Percentiles rank a stretch among this genome's conserved stretches.
phyloP scores from a whole-genome alignment of 192 early-diverging fungal genomes.

The Coemansia sp. region DNA sequence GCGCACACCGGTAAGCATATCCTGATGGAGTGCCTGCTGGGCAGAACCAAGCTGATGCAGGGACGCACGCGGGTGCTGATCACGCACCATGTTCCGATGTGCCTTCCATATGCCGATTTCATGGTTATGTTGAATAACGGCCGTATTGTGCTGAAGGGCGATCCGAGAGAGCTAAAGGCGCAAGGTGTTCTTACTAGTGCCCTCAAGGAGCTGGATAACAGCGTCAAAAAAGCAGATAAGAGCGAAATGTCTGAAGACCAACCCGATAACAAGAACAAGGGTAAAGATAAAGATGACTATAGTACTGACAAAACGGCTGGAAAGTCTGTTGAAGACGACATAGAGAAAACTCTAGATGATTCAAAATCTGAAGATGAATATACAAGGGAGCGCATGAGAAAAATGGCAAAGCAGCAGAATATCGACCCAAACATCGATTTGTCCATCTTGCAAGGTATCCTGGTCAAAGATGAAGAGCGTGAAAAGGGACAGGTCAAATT shows the following conservation, averaged over 20 bases:
- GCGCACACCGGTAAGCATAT: too few relatives aligned
- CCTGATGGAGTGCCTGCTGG: too few relatives aligned
- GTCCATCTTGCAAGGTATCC: slow-evolving; percentile 49
- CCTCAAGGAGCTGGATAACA: slow-evolving; percentile 3
- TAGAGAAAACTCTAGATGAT: neutral
- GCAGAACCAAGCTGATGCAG: too few relatives aligned
- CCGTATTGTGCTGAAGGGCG: too few relatives aligned
- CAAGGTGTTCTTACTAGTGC: neutral
- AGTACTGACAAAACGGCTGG: too few relatives aligned
- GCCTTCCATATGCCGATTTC: too few relatives aligned
- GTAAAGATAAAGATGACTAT: slow-evolving; percentile 9
- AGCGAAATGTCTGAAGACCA: slow-evolving; percentile 18
- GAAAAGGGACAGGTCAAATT: slow-evolving; percentile 69
- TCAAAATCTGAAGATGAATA: too few relatives aligned
- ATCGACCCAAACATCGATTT: slow-evolving; percentile 28
- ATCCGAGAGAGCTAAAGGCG: too few relatives aligned
- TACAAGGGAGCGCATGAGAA: slow-evolving; percentile 11
- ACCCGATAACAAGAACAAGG: too few relatives aligned
- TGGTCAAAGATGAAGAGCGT: slow-evolving; percentile 80
- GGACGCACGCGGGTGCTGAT: slow-evolving; percentile 66
- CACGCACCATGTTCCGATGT: slow-evolving; percentile 74
- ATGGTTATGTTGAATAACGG: too few relatives aligned
- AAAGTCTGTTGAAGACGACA: neutral
- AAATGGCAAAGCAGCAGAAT: slow-evolving; percentile 33
- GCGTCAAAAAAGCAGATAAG: neutral